phyloP scores from a whole-genome alignment of 2,329 filamentous ascomycete species.

The Colletotrichum neosansevieriae region DNA sequence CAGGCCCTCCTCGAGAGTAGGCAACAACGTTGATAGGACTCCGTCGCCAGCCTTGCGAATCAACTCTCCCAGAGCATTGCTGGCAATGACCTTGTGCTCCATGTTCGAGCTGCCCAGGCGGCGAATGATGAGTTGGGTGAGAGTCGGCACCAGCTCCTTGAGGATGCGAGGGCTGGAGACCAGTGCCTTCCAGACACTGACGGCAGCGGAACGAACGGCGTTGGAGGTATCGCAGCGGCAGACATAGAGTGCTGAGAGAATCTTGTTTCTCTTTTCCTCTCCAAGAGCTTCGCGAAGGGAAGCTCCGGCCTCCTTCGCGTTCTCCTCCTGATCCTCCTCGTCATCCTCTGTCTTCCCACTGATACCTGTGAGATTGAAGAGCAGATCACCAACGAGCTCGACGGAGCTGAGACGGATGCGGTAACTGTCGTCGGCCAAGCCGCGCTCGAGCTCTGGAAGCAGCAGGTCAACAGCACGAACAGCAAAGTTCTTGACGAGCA shows the following conservation, averaged over 20 bases:
- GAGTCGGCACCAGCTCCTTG: constrained; percentile 93
- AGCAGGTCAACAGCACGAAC: constrained; percentile 93
- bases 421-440: constrained; percentile 96
- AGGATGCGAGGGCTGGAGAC: constrained; percentile 92
- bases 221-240: constrained; percentile 97
- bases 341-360: constrained; percentile 81
- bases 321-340: constrained; percentile 82
- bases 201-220: constrained; percentile 88
- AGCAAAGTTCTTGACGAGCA: constrained; percentile 98
- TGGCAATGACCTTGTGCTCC: constrained; percentile 99
- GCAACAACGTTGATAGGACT: constrained; percentile 87
- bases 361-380: constrained; percentile 98
- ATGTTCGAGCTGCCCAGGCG: constrained; percentile 95
- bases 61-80: constrained; percentile 94
- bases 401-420: constrained; percentile 98
- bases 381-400: constrained; percentile 93
- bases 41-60: constrained; percentile 97
- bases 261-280: constrained; percentile 96
- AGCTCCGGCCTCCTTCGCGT: constrained; percentile 85
- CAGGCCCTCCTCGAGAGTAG: constrained; percentile 91
- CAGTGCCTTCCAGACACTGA: constrained; percentile 96
- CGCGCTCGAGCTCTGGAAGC: constrained; percentile 93
- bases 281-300: constrained; percentile 96
- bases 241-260: constrained; percentile 96
- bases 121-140: constrained; percentile 94